These are phyloP conservation scores for Xanthoceras sorbifolium DNA, from an alignment of 345 rosid species.

Conservation along the genomic window DNA sequence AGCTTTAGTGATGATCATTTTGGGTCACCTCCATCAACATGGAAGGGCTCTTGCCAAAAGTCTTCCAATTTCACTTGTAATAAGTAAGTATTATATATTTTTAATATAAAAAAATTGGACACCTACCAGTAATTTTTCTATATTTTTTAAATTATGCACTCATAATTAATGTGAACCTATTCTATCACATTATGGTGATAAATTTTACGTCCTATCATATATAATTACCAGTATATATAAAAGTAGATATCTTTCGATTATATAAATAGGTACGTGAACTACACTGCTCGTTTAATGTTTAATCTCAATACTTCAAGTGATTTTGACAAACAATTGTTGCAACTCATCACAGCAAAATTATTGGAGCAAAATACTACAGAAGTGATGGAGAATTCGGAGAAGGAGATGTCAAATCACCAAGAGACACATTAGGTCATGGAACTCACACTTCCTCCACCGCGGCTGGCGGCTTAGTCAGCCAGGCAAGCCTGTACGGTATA, in stretches of 20 bases:
- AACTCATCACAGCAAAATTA: constrained; percentile 19
- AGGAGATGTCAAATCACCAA: constrained; percentile 12
- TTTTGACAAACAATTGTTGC: no score
- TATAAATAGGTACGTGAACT: no score
- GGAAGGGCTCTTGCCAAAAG: constrained; percentile 47
- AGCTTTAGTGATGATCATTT: constrained; percentile 44
- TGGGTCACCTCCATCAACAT: constrained; percentile 51
- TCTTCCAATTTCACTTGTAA: constrained; percentile 58
- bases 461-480: constrained; percentile 25
- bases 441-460: constrained; percentile 38
- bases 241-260: no score
- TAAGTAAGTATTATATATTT: constrained; percentile 36
- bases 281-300: no score
- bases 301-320: no score
- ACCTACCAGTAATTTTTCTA: no score
- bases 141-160: no score
- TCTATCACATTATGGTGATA: no score
- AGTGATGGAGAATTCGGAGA: background rate
- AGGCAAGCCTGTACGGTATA: constrained; percentile 29
- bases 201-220: no score
- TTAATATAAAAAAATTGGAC: no score
- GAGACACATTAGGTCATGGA: constrained; percentile 33
- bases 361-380: constrained; percentile 24
- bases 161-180: no score
- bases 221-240: no score